Percentiles rank a stretch among this genome's conserved stretches.
phyloP scores from a whole-genome alignment of 1,139 yeast genomes.

The Pichia sp. region DNA sequence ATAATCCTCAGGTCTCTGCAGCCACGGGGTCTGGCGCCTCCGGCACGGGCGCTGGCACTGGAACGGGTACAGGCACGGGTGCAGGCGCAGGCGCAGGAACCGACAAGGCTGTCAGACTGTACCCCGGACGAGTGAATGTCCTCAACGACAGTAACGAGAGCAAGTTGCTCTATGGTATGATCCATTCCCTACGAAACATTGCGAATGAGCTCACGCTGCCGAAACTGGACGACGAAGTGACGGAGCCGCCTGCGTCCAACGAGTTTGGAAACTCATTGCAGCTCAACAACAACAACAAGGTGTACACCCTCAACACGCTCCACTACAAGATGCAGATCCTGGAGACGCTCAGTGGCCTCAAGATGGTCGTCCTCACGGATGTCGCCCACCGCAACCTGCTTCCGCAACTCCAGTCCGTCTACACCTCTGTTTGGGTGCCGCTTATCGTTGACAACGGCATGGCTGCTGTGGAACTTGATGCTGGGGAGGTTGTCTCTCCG shows the following conservation, averaged over 20 bases:
- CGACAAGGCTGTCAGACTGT: conserved; percentile 20
- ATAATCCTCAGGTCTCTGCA: background rate
- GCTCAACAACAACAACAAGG: conserved; percentile 20
- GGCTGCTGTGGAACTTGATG: conserved; percentile 1
- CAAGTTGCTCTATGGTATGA: conserved; percentile 81
- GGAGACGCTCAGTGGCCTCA: conserved; percentile 75
- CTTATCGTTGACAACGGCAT: conserved; percentile 1
- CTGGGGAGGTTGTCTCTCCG: background rate
- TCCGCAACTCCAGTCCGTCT: conserved; percentile 59
- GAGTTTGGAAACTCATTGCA: conserved; percentile 16
- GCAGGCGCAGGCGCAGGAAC: background rate
- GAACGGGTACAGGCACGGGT: background rate
- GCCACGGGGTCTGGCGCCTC: background rate
- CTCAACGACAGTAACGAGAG: conserved; percentile 62
- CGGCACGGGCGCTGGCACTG: background rate
- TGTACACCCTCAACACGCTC: conserved; percentile 28
- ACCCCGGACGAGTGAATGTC: conserved; percentile 46
- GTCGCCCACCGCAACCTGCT: conserved; percentile 35
- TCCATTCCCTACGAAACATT: conserved; percentile 73
- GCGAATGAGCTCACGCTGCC: conserved; percentile 37
- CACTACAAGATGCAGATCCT: conserved; percentile 72
- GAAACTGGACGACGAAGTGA: background rate
- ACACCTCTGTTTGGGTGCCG: conserved; percentile 34
- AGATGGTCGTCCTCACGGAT: conserved; percentile 68
- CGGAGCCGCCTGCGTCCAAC: background rate